Evolutionary conservation across 2,329 filamentous ascomycete species (phyloP), one percentile per base, ranked within the genome.

Genomic region (Sporothrix globosa): DNA sequence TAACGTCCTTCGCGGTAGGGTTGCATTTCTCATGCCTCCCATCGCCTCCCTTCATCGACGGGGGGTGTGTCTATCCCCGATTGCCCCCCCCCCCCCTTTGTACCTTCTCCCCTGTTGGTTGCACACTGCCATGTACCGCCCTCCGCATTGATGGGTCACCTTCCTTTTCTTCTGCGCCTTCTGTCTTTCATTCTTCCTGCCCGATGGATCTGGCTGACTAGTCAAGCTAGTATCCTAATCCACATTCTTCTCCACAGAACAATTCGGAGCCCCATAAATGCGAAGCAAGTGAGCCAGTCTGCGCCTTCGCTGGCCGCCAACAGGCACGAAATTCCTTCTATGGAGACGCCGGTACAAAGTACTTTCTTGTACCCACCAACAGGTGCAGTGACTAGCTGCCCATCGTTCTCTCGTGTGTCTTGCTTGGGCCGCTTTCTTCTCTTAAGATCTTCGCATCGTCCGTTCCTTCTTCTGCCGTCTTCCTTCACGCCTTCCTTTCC

Each of bases 61-160:
- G 24, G 60, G 63, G 39, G 61, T 30, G 63, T 61, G 63, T 61
- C 11, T 50, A 65, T 56, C 50, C n/a, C 58, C 24, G 6, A 50
- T 30, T 13, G 30, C n/a, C 53, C 67, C n/a, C 67, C 54, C 39
- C 21, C 34, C 7, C 7, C 34, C 5, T 34, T 44, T 14, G 50
- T 50, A 21, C 50, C 13, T 34, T 27, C 53, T 24, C 52, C 53
- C 67, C 27, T 58, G 39, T 60, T 44, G 53, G 17, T 44, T 34
- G 34, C 53, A 21, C 21, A 30, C 68, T 30, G 41, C 41, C 61
- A 46, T 66, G 48, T 66, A 70, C 60, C 61, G 53, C 54, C 50
- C 67, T 61, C 67, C 67, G 67, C 54, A 68, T 60, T 70, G 34
- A 67, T 53, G 41, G 69, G 63, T 44, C 69, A 54, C 65, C 53